Evolutionary conservation across 495 filamentous ascomycete genomes (phyloP).

Genomic region (Penicillium pulvis): DNA sequence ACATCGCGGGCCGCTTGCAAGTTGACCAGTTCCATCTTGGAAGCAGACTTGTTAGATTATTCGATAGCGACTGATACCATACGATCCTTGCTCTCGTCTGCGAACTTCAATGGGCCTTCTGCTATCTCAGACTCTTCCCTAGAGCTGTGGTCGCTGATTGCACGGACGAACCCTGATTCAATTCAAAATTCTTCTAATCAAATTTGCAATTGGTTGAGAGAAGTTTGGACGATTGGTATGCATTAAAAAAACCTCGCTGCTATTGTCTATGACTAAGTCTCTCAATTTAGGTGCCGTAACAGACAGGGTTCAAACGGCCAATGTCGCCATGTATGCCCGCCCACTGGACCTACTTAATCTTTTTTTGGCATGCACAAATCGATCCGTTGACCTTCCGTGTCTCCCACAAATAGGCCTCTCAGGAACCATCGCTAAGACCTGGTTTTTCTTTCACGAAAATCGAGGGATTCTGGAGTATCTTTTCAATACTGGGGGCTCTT

Average conservation of each 20-base stretch:
- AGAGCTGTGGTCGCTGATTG: slow-evolving; percentile 68
- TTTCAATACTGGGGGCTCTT: slow-evolving; percentile 30
- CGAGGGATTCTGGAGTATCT: slow-evolving; percentile 38
- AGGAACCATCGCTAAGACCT: slow-evolving; percentile 34
- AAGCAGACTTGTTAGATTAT: slow-evolving; percentile 62
- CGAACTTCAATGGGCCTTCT: slow-evolving; percentile 80
- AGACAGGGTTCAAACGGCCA: slow-evolving; percentile 43
- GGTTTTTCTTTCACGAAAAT: slow-evolving; percentile 42
- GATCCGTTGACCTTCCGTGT: slow-evolving; percentile 26
- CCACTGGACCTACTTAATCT: slow-evolving; percentile 42
- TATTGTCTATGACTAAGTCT: neutral
- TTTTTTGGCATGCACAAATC: slow-evolving; percentile 45
- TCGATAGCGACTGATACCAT: slow-evolving; percentile 62
- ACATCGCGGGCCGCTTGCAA: slow-evolving; percentile 82
- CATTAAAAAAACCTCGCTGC: neutral
- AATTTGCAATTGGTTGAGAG: slow-evolving; percentile 76
- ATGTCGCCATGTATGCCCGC: slow-evolving; percentile 43
- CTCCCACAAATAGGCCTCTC: slow-evolving; percentile 27
- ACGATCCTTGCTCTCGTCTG: slow-evolving; percentile 68
- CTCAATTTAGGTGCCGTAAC: slow-evolving; percentile 32
- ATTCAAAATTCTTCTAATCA: slow-evolving; percentile 65
- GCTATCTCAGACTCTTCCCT: slow-evolving; percentile 77
- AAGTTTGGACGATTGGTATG: slow-evolving; percentile 76
- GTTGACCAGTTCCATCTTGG: slow-evolving; percentile 67
- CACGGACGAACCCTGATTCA: slow-evolving; percentile 61